These are phyloP conservation scores for Babesia divergens DNA, from an alignment of 169 alveolate genomes.

Conservation along the genomic window DNA sequence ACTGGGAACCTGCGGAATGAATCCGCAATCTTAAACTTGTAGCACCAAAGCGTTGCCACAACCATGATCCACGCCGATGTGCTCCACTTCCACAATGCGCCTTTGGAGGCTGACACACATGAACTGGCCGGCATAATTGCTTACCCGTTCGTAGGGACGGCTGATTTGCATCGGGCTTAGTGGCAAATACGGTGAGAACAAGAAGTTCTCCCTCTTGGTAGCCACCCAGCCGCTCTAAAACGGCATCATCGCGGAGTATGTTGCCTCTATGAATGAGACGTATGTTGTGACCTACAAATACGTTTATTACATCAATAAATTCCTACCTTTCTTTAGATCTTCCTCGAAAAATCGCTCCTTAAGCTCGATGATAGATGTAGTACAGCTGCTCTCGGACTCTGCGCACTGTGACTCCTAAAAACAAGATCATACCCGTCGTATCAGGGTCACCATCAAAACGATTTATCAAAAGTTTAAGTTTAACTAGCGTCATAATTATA, in stretches of 20 bases:
- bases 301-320: not conserved
- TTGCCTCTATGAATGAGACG: slow-evolving; percentile 69
- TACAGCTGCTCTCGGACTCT: slow-evolving; percentile 20
- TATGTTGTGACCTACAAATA: slow-evolving; percentile 54
- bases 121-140: not conserved
- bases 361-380: not conserved
- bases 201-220: slow-evolving; percentile 28
- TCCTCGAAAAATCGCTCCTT: slow-evolving; percentile 29
- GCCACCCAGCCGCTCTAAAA: slow-evolving; percentile 50
- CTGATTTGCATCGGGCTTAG: slow-evolving; percentile 36
- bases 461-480: slow-evolving; percentile 27
- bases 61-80: slow-evolving; percentile 49
- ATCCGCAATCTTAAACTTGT: slow-evolving; percentile 42
- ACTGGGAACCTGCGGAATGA: slow-evolving; percentile 49
- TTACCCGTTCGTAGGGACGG: not conserved
- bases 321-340: slow-evolving; percentile 38
- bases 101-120: not conserved
- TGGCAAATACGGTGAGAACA: slow-evolving; percentile 47
- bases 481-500: slow-evolving; percentile 34
- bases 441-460: slow-evolving; percentile 44
- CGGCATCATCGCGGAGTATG: slow-evolving; percentile 53
- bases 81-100: slow-evolving; percentile 52
- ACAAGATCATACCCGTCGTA: slow-evolving; percentile 24
- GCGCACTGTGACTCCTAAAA: not conserved
- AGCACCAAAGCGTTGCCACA: slow-evolving; percentile 58